Evolutionary conservation across 164 flowering plant genomes (phyloP), one percentile per base, ranked within the genome.

Genomic region (Piper longum): DNA sequence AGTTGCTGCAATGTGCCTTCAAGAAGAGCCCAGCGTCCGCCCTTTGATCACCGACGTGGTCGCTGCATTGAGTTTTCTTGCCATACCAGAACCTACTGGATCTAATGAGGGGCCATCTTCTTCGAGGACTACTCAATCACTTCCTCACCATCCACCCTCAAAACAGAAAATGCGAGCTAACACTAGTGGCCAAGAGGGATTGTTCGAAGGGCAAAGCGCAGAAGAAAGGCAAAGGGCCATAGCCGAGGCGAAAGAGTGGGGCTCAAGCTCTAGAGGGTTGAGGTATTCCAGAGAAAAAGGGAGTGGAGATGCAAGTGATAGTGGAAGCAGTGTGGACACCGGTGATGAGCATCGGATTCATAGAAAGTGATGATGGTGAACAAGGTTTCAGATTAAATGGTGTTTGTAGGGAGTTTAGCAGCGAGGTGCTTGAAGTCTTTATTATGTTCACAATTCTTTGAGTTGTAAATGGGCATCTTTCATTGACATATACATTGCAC

Each of bases 1-100:
- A 5, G 75, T 82, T 42, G 88, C 86, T 14, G 82, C 90, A 45
- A 85, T 85, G 85, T 85, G 88, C 45, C 78, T 83, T 18, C 88
- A 83, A 68, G 88, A 82, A 60, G 86, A 83, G 64, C 69, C 81
- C 26, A 48, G 64, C 7, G 77, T 72, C 0, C 82, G 86, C 16
- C 87, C 90, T 2, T 70, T 85, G 63, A 83, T 83, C 17, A 71
- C 80, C 42, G 87, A 85, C 63, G 80, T 81, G 4, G 83, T 80
- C 8, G 73, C 76, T n/a, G 75, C 88, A 19, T 72, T 83, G 11
- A 75, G 80, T 66, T 83, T 80, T 68, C 81, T 83, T 7, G 56
- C 64, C n/a, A 60, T 67, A 40, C 55, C 74, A 7, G 48, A 45
- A 6, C 66, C 66, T 16, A 16, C 56, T 1, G 69, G 68, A 26